A percentile compares a stretch with the other conserved stretches of the same genome.
Conservation (phyloP, 1,139 yeast genomes). For the Starmera stellimalicola region DNA sequence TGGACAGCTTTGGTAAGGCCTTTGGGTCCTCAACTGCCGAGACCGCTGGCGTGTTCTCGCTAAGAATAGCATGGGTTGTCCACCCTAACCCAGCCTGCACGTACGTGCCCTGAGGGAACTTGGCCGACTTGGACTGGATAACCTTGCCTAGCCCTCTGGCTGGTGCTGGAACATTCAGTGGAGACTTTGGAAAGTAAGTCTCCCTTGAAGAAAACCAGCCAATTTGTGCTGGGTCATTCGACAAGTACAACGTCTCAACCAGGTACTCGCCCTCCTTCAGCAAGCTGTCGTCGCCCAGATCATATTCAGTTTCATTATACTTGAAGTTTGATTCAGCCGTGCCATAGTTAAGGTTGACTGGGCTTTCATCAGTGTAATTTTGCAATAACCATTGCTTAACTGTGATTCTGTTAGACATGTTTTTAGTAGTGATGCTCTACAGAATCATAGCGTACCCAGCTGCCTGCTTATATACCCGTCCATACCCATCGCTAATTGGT, state of each 20-base stretch:
- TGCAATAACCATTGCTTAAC: conserved; percentile 24
- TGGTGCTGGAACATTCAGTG: conserved; percentile 38
- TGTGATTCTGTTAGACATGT: conserved; percentile 7
- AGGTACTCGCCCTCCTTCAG: conserved; percentile 37
- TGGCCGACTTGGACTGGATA: conserved; percentile 31
- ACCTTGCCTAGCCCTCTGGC: conserved; percentile 42
- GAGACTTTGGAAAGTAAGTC: conserved; percentile 38
- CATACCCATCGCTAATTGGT: too few species aligned
- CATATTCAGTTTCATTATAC: conserved; percentile 20
- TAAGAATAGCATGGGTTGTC: conserved; percentile 31
- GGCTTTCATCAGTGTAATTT: conserved; percentile 18
- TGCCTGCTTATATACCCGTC: too few species aligned
- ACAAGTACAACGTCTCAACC: conserved; percentile 38
- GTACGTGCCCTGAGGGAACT: conserved; percentile 35
- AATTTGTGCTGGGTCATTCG: conserved; percentile 63
- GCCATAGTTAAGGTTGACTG: conserved; percentile 22
- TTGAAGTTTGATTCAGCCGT: conserved; percentile 29
- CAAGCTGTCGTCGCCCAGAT: conserved; percentile 14
- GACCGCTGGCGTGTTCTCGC: conserved; percentile 7
- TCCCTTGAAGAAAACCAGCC: conserved; percentile 44
- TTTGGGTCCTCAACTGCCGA: conserved; percentile 21
- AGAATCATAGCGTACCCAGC: too few species aligned
- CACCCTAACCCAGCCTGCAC: conserved; percentile 30
- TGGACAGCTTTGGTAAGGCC: conserved; percentile 26
- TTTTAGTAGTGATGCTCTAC: too few species aligned